Base-by-base conservation (phyloP, 805 yeast species). In the Ogataea pignaliae region DNA sequence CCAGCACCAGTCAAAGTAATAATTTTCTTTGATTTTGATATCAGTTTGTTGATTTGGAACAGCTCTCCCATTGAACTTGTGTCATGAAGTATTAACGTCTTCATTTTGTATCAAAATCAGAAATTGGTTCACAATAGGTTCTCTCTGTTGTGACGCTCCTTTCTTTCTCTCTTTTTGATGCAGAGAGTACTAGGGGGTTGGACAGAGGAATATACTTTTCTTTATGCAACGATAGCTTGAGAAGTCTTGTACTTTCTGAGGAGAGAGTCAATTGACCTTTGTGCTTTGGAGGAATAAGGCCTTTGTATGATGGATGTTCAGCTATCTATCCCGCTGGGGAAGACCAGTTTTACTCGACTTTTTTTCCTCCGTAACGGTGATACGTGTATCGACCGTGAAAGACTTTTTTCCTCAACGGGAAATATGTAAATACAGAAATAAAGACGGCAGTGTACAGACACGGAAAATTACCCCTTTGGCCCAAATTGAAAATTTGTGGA, bases 1-100 rank as follows among this genome's bases (percentile, higher is more conserved):
- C 99, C 99, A 2, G 99, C 99, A 8, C 99, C 98, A 0, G 97
- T 89, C 43, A 90, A 69, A 3, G 86, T 73, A 16, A 85, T 72
- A n/a, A 82, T 68, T 54, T 75, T 79, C 42, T 74, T 70, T 39
- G 81, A 62, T 52, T 75, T 75, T 48, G 63, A 63, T 1, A 80
- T 66, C 33, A 55, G 41, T 52, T 68, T 70, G 41, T 71, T 65
- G 17, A 77, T 69, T 41, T 65, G 65, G 43, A 33, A 32, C 16
- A 60, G 41, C 8, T 53, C 57, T n/a, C 42, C 50, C 28, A 44
- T 45, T 11, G 50, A 50, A n/a, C 33, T 46, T 11, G 38, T 32
- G 26, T 44, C 43, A 29, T 51, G 48, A 38, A 58, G 34, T 16
- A 45, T 44, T 17, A 57, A 43, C 10, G 51, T 48, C 44, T 56